These are phyloP conservation scores for Hibiscus syriacus DNA, from an alignment of 345 rosid genomes.

Conservation along the genomic window DNA sequence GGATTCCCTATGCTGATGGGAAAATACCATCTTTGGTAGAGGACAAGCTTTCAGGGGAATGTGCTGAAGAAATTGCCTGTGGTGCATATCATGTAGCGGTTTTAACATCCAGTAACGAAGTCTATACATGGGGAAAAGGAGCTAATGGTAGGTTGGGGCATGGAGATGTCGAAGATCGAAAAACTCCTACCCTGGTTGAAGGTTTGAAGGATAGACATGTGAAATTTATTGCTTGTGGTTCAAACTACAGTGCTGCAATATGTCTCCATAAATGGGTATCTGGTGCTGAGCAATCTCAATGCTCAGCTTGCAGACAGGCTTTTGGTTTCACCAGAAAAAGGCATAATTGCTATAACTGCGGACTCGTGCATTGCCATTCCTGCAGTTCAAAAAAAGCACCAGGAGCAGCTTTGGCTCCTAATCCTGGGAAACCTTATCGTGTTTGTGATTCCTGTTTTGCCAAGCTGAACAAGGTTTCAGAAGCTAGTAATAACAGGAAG, in stretches of 20 bases:
- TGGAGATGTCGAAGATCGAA: constrained; percentile 87
- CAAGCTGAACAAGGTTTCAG: constrained; percentile 69
- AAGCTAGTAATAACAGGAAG: constrained; percentile 49
- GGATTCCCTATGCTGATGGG: constrained; percentile 79
- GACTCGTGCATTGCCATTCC: constrained; percentile 93
- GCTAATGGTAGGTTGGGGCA: constrained; percentile 97
- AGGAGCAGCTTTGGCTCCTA: constrained; percentile 84
- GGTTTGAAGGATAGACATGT: constrained; percentile 89
- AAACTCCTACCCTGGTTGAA: constrained; percentile 70
- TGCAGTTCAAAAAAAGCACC: constrained; percentile 85
- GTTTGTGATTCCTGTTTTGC: constrained; percentile 86
- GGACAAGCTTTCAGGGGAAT: constrained; percentile 57
- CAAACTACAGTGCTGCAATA: constrained; percentile 77
- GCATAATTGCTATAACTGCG: constrained; percentile 96
- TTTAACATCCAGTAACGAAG: constrained; percentile 77
- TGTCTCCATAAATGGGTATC: constrained; percentile 96
- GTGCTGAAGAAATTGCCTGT: constrained; percentile 81
- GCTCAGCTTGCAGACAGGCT: constrained; percentile 86
- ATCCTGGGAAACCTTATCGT: constrained; percentile 81
- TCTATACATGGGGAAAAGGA: constrained; percentile 96
- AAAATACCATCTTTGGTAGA: constrained; percentile 68
- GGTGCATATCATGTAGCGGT: constrained; percentile 89
- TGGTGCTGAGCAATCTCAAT: constrained; percentile 88
- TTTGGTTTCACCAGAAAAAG: constrained; percentile 91
- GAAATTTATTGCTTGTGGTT: constrained; percentile 77